Percentiles rank a stretch among this genome's conserved stretches.
phyloP scores from a whole-genome alignment of 2,329 filamentous ascomycete species.

The Fusarium transvaalense region DNA sequence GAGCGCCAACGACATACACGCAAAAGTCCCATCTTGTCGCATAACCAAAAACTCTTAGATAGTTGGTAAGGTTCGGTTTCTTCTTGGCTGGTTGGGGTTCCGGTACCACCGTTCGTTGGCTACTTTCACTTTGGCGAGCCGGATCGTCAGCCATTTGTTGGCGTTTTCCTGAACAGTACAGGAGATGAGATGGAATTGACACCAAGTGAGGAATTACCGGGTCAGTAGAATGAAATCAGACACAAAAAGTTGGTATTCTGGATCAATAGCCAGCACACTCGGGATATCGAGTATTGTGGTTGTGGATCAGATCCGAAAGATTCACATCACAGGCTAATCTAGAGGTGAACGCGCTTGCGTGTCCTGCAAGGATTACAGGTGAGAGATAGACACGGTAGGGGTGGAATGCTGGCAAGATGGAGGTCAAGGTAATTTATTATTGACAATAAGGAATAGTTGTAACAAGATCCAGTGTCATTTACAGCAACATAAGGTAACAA shows the following conservation, averaged over 20 bases:
- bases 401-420: background rate
- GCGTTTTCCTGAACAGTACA: constrained; percentile 1
- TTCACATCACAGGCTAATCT: background rate
- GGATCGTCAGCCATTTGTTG: constrained; percentile 12
- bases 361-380: too few species aligned
- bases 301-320: constrained; percentile 1
- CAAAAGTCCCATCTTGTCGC: constrained; percentile 49
- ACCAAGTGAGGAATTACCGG: constrained; percentile 1
- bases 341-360: too few species aligned
- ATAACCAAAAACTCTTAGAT: constrained; percentile 48
- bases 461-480: constrained; percentile 4
- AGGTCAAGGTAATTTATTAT: background rate
- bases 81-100: constrained; percentile 7
- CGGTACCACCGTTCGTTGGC: constrained; percentile 5
- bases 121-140: constrained; percentile 10
- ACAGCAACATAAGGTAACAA: constrained; percentile 10
- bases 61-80: constrained; percentile 33
- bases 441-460: background rate
- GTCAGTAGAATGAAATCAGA: constrained; percentile 1
- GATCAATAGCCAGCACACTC: background rate
- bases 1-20: constrained; percentile 44
- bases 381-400: too few species aligned
- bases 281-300: constrained; percentile 2
- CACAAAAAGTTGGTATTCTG: constrained; percentile 11
- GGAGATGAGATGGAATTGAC: background rate